Evolutionary conservation across 2,329 filamentous ascomycete genomes (phyloP).

Genomic region (Pseudogymnoascus sp.): DNA sequence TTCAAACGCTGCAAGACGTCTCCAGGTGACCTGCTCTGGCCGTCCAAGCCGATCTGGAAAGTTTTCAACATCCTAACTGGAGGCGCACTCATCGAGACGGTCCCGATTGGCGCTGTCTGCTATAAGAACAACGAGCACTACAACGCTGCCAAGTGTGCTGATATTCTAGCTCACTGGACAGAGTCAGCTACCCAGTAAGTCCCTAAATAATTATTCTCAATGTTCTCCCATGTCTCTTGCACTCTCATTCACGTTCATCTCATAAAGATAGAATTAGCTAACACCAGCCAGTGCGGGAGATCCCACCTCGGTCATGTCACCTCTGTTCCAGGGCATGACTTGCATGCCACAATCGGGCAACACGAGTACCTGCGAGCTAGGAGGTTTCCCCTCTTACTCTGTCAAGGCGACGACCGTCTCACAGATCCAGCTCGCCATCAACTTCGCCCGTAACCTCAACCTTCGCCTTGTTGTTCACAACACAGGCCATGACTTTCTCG

Average conservation of each 20-base stretch:
- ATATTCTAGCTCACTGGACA: slow-evolving; percentile 26
- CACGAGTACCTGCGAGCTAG: slow-evolving; percentile 13
- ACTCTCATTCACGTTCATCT: background rate
- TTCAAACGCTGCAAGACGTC: slow-evolving; percentile 19
- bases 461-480: slow-evolving; percentile 34
- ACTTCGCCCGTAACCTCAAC: slow-evolving; percentile 36
- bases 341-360: slow-evolving; percentile 30
- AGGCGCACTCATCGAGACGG: slow-evolving; percentile 35
- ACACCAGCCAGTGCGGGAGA: slow-evolving; percentile 29
- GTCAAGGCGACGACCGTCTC: slow-evolving; percentile 32
- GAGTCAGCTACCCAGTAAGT: slow-evolving; percentile 32
- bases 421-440: slow-evolving; percentile 37
- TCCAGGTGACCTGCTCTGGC: slow-evolving; percentile 36
- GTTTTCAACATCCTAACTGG: slow-evolving; percentile 38
- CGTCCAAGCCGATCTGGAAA: slow-evolving; percentile 38
- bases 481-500: slow-evolving; percentile 41
- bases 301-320: slow-evolving; percentile 40
- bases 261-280: slow-evolving; percentile 22
- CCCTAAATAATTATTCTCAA: slow-evolving; percentile 12
- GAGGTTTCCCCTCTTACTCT: slow-evolving; percentile 23
- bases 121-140: slow-evolving; percentile 11
- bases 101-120: slow-evolving; percentile 11
- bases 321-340: slow-evolving; percentile 35
- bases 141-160: slow-evolving; percentile 7
- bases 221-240: slow-evolving; percentile 21